Evolutionary conservation across 805 yeast species (phyloP).

Genomic region (Cyberlindnera mississippiensis): DNA sequence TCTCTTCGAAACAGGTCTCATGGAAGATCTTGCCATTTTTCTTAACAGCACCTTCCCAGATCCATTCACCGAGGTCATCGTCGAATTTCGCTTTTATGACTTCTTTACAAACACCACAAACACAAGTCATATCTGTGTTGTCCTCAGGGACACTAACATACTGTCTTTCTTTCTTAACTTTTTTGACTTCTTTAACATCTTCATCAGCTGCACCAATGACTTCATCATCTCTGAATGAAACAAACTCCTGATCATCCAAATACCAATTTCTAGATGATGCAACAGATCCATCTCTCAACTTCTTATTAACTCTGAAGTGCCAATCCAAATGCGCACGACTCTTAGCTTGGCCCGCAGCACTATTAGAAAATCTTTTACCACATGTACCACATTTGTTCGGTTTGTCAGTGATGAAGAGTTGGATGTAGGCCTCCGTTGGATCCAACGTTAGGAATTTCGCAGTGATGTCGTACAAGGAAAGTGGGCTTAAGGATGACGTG

Average conservation of each 20-base stretch:
- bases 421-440: conserved; percentile 40
- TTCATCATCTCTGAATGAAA: conserved; percentile 65
- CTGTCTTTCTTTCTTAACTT: conserved; percentile 14
- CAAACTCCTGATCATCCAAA: conserved; percentile 68
- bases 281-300: conserved; percentile 47
- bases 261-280: conserved; percentile 84
- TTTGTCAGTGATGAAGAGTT: conserved; percentile 29
- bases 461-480: conserved; percentile 26
- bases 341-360: conserved; percentile 47
- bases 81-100: conserved; percentile 59
- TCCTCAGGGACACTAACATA: conserved; percentile 27
- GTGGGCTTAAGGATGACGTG: conserved; percentile 1
- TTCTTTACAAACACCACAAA: conserved; percentile 73
- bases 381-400: conserved; percentile 86
- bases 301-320: conserved; percentile 91
- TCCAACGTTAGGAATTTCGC: conserved; percentile 29
- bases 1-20: conserved; percentile 65
- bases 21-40: conserved; percentile 53
- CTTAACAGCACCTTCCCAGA: conserved; percentile 65
- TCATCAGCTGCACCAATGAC: conserved; percentile 25
- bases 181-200: conserved; percentile 8
- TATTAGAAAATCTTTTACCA: conserved; percentile 75
- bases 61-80: conserved; percentile 77
- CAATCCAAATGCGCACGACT: conserved; percentile 81
- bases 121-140: conserved; percentile 42